A percentile compares a stretch with the other conserved stretches of the same genome.
These are phyloP conservation scores for Penicillium herquei DNA, from an alignment of 495 filamentous ascomycete species.

Conservation along the genomic window DNA sequence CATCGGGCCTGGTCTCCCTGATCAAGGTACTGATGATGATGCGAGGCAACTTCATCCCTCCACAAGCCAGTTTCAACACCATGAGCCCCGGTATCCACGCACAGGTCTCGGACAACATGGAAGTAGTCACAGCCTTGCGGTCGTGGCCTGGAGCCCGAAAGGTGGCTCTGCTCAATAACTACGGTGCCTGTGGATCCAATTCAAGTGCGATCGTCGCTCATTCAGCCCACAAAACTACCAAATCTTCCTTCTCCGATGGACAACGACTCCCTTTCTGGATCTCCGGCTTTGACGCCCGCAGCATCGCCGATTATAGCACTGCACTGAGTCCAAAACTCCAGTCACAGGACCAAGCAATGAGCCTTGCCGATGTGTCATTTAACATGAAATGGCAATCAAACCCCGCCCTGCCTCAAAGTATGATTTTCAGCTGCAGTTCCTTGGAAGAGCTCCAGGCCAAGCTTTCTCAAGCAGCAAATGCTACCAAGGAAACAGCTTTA, in stretches of 20 bases:
- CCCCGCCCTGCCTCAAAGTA: background rate
- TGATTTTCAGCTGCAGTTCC: background rate
- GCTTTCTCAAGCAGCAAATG: background rate
- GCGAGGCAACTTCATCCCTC: slow-evolving; percentile 37
- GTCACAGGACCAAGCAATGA: background rate
- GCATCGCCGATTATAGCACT: background rate
- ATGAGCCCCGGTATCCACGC: slow-evolving; percentile 40
- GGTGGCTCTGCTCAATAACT: slow-evolving; percentile 47
- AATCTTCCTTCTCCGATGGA: background rate
- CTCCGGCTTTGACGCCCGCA: background rate
- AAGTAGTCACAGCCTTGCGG: slow-evolving; percentile 19
- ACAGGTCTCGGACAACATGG: slow-evolving; percentile 33
- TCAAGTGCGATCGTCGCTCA: slow-evolving; percentile 32
- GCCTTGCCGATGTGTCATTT: slow-evolving; percentile 1
- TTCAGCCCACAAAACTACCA: background rate
- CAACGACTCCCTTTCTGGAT: slow-evolving; percentile 3
- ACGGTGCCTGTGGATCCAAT: slow-evolving; percentile 49
- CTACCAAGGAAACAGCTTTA: too few relatives aligned
- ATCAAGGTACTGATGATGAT: slow-evolving; percentile 53
- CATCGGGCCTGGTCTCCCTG: slow-evolving; percentile 45
- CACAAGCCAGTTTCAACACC: slow-evolving; percentile 37
- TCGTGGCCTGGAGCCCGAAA: slow-evolving; percentile 16
- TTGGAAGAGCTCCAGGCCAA: background rate
- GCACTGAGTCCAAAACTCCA: background rate
- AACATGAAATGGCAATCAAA: slow-evolving; percentile 2